A percentile compares a stretch with the other conserved stretches of the same genome.
phyloP scores from a whole-genome alignment of 164 flowering plant genomes.

The Pachysandra terminalis region DNA sequence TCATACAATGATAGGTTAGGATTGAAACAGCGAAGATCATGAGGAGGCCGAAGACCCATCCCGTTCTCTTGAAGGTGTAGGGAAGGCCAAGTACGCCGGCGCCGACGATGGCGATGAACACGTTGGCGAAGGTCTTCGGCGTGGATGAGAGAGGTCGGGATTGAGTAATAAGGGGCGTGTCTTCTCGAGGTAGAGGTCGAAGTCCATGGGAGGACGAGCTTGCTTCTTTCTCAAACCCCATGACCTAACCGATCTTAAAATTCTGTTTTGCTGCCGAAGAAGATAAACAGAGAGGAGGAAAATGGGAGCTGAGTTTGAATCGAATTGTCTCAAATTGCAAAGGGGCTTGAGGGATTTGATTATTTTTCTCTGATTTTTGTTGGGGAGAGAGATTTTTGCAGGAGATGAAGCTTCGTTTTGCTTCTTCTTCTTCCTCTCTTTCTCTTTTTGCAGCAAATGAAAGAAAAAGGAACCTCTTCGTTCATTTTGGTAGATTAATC shows the following conservation, averaged over 20 bases:
- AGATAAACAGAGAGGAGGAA: too few species aligned
- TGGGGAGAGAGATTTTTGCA: too few species aligned
- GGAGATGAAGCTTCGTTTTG: too few species aligned
- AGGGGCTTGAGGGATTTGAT: too few species aligned
- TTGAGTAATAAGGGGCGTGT: slow-evolving; percentile 49
- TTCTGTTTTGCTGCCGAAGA: too few species aligned
- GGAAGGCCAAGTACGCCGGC: slow-evolving; percentile 90
- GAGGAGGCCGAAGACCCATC: slow-evolving; percentile 51
- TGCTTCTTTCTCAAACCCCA: slow-evolving; percentile 32
- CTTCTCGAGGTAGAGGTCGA: slow-evolving; percentile 34
- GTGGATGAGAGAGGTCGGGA: slow-evolving; percentile 41
- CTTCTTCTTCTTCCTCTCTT: too few species aligned
- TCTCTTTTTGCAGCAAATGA: too few species aligned
- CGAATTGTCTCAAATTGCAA: too few species aligned
- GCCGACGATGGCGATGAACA: slow-evolving; percentile 85
- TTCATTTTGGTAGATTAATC: too few species aligned
- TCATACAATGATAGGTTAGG: slow-evolving; percentile 69
- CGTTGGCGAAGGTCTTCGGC: slow-evolving; percentile 79
- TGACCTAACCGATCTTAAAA: background rate
- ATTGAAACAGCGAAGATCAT: slow-evolving; percentile 44
- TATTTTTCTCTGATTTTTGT: too few species aligned
- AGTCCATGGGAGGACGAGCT: slow-evolving; percentile 35
- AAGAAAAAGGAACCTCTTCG: too few species aligned
- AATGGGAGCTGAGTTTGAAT: too few species aligned
- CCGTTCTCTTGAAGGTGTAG: slow-evolving; percentile 69